Base-by-base conservation (phyloP, 805 yeast species). In the Wickerhamomyces tratensis region DNA sequence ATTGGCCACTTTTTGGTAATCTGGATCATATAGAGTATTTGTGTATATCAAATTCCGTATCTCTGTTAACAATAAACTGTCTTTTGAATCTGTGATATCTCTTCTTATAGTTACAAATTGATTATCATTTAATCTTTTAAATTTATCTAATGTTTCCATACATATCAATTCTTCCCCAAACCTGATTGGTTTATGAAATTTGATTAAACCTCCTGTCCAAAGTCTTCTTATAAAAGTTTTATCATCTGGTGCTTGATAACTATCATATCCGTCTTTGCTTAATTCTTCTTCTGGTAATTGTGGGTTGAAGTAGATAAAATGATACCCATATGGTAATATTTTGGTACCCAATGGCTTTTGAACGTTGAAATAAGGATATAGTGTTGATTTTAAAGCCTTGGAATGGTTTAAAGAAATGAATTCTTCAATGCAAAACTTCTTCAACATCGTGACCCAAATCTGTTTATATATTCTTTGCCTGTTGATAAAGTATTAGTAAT, bases 221-320 rank as follows among this genome's bases (percentile, higher is more conserved):
- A 89, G 71, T 25, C 96, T 65, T 46, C 91, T 62, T 31, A 59
- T 62, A 51, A 72, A 82, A 50, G 25, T 39, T 33, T 40, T 45
- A 38, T 49, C 54, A 4, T 25, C 29, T 1, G 51, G 53, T 14
- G 48, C 50, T 54, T 84, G 93, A 50, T 82, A 76, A 38, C 79
- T 69, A 49, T 84, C 94, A 60, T 86, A 88, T 1, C 96, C 96
- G 59, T 88, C 97, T 2, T 50, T 39, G 2, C 82, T 79, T 15
- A 86, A 55, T 4, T 61, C 59, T 1, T 49, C 39, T 41, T 74
- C 80, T 35, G 61, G 58, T 34, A 74, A 68, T 5, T 65, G 51
- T 25, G 86, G 88, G 51, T 82, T 83, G 59, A 78, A 78, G 55
- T 71, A 86, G 2, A 83, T 56, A 41, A 87, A 68, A 45, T 83